Evolutionary conservation across 306 rosid genomes (phyloP).

Genomic region (Crataegus laevigata): DNA sequence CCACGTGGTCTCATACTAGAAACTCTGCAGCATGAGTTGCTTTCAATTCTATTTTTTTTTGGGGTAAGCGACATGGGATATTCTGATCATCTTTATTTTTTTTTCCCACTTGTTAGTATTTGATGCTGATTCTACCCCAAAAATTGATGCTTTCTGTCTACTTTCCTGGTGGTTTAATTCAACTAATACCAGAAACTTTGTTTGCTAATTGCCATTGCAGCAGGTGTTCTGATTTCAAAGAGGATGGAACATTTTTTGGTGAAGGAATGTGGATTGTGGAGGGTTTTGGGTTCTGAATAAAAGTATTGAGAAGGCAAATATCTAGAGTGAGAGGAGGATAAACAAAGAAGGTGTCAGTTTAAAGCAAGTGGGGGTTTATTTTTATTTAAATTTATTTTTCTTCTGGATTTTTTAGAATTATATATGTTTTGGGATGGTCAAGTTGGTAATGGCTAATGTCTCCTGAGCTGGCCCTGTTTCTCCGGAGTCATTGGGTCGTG

Average conservation of each 20-base stretch:
- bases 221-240: slow-evolving; percentile 19
- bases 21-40: neutral
- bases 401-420: slow-evolving; percentile 37
- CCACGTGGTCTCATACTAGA: neutral
- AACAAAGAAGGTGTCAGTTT: slow-evolving; percentile 54
- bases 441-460: slow-evolving; percentile 49
- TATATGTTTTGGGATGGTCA: slow-evolving; percentile 24
- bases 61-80: neutral
- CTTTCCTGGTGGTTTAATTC: neutral
- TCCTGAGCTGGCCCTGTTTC: slow-evolving; percentile 45
- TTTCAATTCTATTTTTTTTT: neutral
- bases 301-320: neutral
- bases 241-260: neutral
- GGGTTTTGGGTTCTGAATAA: slow-evolving; percentile 13
- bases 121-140: neutral
- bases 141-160: slow-evolving; percentile 14
- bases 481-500: slow-evolving; percentile 48
- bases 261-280: neutral
- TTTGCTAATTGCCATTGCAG: slow-evolving; percentile 12
- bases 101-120: neutral
- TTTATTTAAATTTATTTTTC: slow-evolving; percentile 3
- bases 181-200: neutral
- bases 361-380: slow-evolving; percentile 58
- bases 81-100: neutral
- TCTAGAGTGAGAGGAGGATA: slow-evolving; percentile 4